Evolutionary conservation across 768 basidiomycete genomes (phyloP), one percentile per base, ranked within the genome.

Genomic region (Crucibulum laeve): DNA sequence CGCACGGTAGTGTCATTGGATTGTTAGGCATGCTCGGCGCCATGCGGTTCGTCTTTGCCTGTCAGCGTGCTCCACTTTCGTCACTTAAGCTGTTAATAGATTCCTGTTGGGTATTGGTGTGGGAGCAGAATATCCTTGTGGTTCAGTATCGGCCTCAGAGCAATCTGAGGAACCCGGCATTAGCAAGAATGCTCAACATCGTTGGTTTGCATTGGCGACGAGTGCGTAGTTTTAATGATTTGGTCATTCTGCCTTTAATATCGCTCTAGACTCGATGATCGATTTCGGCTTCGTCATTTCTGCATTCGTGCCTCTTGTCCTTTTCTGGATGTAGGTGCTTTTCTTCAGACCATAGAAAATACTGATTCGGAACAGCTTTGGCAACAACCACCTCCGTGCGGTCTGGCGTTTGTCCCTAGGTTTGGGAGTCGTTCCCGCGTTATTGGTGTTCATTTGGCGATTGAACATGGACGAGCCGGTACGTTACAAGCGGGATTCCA

Each of bases 61-160:
- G 15, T 13, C 32, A 26, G 35, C 28, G 15, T 17, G 25, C 14
- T 25, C 34, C 5, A 4, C 28, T 30, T 30, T 11, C 15, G 24
- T 18, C 11, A 30, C 25, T 43, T 25, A 33, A 28, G 0, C 23
- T 36, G 5, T 25, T 25, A 6, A 42, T 46, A 90, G 90, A 5
- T 94, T 94, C 70, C 62, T 96, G 1, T 72, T 93, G 35, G 94
- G 94, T 26, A 84, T 94, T 42, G 92, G 92, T 18, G 74, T 92
- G 0, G 89, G 91, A 4, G 88, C 87, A 4, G 88, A 90, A 60
- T 94, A 94, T 51, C 93, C 93, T 5, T 90, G 89, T 49, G 92
- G 93, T 19, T 87, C 85, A 0, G 89, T 92, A 13, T 87, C 91
- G 4, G 86, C 85, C 5, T 85, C 89, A 1, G 94, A 96, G 56